Evolutionary conservation across 176 grass and related monocot genomes (phyloP), one percentile per base, ranked within the genome.

Genomic region (Carex scoparia): DNA sequence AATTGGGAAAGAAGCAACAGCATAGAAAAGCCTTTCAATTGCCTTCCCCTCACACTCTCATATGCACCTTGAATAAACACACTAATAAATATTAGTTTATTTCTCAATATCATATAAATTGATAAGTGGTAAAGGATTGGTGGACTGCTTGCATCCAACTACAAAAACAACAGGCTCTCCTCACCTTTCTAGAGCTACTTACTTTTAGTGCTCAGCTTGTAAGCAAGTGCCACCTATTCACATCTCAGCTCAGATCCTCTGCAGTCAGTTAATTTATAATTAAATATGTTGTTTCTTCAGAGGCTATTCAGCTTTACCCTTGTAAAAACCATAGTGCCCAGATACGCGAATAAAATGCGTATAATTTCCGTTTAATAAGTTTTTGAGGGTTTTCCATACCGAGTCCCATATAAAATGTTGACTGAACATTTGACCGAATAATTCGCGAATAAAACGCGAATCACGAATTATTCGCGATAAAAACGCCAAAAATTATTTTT

Each of bases 141-240:
- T 83, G 62, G 62, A 69, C 30, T 83, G 81, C 40, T 83, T 55
- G 63, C 44, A 83, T 67, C 63, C 81, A 68, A 83, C 81, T 56
- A 69, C n/a, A 81, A 46, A 60, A 83, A 32, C 23, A 83, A 83
- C 61, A 66, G 61, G 81, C 81, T 83, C 63, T 27, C 81, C 81
- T 83, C 63, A 83, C 81, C 81, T 83, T 83, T 83, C 81, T 32
- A 35, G 64, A 83, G 61, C 81, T 66, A 68, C 55, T 61, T 74
- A 27, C 67, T 81, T 69, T 69, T 46, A 69, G 81, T 83, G 81
- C 62, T 83, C 81, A 69, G 61, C 62, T 83, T 69, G 44, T 83
- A 83, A 83, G 63, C 63, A 83, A 69, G 4, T 79, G 61, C 61
- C 81, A 83, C 62, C 10, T 69, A 54, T 81, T 48, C 59, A 69